These are phyloP conservation scores for Hypholoma fasciculare DNA, from an alignment of 768 basidiomycete species.

Conservation along the genomic window DNA sequence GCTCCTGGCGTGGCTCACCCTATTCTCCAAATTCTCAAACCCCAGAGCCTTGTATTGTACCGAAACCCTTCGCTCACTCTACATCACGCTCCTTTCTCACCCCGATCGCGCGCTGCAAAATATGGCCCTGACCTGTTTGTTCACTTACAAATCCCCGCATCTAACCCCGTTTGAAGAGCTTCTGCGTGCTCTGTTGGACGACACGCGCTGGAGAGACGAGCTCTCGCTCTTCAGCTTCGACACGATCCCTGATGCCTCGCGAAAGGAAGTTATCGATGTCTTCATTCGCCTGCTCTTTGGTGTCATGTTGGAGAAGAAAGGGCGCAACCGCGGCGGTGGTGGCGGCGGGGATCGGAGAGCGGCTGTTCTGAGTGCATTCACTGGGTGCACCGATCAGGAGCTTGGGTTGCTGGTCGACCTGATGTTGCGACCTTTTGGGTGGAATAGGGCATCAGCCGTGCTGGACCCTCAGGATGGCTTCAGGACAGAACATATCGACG, in stretches of 20 bases:
- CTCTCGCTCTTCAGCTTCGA: constrained; percentile 70
- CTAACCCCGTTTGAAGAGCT: constrained; percentile 60
- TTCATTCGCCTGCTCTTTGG: constrained; percentile 83
- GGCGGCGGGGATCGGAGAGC: constrained; percentile 70
- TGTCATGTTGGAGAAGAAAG: constrained; percentile 78
- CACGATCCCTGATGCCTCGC: constrained; percentile 51
- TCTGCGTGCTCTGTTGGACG: constrained; percentile 74
- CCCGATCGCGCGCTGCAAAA: constrained; percentile 81
- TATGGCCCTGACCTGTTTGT: constrained; percentile 73
- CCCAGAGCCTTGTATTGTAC: constrained; percentile 85
- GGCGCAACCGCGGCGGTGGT: constrained; percentile 67
- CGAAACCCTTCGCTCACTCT: constrained; percentile 62
- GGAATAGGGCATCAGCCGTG: constrained; percentile 24
- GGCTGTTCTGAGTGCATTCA: constrained; percentile 73
- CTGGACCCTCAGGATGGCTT: constrained; percentile 19
- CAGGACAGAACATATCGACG: constrained; percentile 5
- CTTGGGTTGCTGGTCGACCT: constrained; percentile 78
- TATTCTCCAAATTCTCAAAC: constrained; percentile 89
- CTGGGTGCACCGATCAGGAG: constrained; percentile 71
- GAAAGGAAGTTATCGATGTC: constrained; percentile 67
- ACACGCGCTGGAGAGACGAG: constrained; percentile 87
- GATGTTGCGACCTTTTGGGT: constrained; percentile 77
- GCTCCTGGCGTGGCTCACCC: constrained; percentile 73
- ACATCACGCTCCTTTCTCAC: constrained; percentile 76
- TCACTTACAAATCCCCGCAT: constrained; percentile 75